Base-by-base conservation (phyloP, 108 stramenopile genomes). In the Ochromonas danica region DNA sequence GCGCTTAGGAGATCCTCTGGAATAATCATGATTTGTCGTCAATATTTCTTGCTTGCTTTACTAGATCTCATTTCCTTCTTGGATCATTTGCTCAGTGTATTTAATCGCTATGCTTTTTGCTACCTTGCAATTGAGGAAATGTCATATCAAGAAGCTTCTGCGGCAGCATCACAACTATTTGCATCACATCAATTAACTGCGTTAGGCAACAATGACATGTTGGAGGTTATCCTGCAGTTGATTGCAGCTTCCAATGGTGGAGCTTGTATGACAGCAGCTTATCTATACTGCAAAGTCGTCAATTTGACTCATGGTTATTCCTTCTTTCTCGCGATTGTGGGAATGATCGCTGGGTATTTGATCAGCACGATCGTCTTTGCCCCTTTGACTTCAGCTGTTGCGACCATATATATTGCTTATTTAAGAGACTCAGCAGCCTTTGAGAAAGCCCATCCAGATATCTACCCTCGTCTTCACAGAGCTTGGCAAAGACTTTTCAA, bases 81-180 rank as follows among this genome's bases (percentile, higher is more conserved):
- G 6, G 41, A 41, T 62, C 1, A 30, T 22, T 25, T 77, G 6
- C 1, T 61, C 43, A 40, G 38, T 78, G 89, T 91, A 72, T 93
- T 93, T 85, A 93, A 92, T 80, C 80, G 81, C 51, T 91, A 91
- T 86, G 95, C 93, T 1, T 93, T 91, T 85, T 85, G 92, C 22
- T 93, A 93, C 62, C 92, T 92, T 43, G 95, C 91, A 6, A 72
- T 96, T 0, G 93, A 94, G 62, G 93, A 91, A 60, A 90, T 89
- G 79, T 45, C 81, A 17, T 96, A 92, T 85, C 57, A 90, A 22
- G 89, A 92, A 79, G 85, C 91, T n/a, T 91, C 90, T 0, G 84
- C 85, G 74, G 88, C 88, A 40, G 93, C 92, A 22, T 79, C 90
- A 36, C 79, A 78, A 27, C 84, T 97, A 30, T 97, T 97, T 85